Conservation (phyloP, 106 monocot genomes). For the Allium cepa region DNA sequence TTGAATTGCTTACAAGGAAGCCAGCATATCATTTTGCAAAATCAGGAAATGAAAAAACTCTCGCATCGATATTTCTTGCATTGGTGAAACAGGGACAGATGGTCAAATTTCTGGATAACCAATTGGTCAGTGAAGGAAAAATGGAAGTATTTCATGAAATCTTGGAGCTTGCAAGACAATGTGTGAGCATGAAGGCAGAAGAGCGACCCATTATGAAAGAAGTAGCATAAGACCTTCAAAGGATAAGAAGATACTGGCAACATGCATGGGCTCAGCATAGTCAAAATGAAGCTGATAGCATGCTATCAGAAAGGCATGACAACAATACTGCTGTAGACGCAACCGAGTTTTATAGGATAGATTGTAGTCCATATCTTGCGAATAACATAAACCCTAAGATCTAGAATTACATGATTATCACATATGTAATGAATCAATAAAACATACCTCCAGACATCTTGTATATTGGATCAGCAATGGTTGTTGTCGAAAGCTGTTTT, state of each 20-base stretch:
- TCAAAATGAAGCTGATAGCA: too few relatives aligned
- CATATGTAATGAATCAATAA: too few relatives aligned
- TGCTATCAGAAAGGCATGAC: too few relatives aligned
- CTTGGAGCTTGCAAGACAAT: constrained; percentile 6
- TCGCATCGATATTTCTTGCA: constrained; percentile 15
- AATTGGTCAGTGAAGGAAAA: constrained; percentile 10
- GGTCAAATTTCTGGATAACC: constrained; percentile 15
- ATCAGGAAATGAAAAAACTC: constrained; percentile 4
- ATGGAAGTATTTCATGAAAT: constrained; percentile 5
- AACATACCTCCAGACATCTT: too few relatives aligned
- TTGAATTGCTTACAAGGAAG: constrained; percentile 16
- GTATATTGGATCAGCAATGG: too few relatives aligned
- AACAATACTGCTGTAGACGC: too few relatives aligned
- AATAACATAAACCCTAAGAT: too few relatives aligned
- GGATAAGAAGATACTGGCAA: not conserved
- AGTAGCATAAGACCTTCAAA: constrained; percentile 13
- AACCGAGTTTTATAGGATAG: too few relatives aligned
- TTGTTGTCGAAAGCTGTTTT: too few relatives aligned
- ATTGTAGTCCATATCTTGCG: too few relatives aligned
- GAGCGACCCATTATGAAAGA: constrained; percentile 33
- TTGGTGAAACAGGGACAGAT: constrained; percentile 8
- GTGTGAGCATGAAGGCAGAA: constrained; percentile 14
- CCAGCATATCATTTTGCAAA: not conserved
- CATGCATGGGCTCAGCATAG: not conserved
- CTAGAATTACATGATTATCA: too few relatives aligned